Conservation (phyloP, 305 asterid species). For the Solanum hybrid region DNA sequence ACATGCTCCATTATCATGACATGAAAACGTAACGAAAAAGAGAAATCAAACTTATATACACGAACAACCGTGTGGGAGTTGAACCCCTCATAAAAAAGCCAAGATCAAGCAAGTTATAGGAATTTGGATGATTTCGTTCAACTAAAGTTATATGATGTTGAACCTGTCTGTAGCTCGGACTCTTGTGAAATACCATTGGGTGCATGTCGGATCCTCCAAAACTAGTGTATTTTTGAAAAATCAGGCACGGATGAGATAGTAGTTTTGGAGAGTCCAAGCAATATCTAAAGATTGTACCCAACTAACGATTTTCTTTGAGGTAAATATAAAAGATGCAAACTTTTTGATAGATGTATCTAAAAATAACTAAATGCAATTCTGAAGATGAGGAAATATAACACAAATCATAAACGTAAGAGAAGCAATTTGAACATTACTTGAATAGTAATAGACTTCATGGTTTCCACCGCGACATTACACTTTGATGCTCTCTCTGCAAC, state of each 20-base stretch:
- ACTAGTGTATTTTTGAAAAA: neutral
- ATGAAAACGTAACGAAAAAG: neutral
- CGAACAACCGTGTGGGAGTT: neutral
- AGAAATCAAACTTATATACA: neutral
- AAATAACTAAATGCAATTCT: neutral
- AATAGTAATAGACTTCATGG: slow-evolving; percentile 43
- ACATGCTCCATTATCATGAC: neutral
- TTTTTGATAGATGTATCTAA: neutral
- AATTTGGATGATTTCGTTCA: neutral
- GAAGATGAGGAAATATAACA: neutral
- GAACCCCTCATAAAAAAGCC: neutral
- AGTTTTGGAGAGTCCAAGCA: neutral
- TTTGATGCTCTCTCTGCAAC: slow-evolving; percentile 58
- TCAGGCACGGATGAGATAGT: neutral
- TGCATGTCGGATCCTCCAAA: neutral
- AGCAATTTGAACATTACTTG: slow-evolving; percentile 36
- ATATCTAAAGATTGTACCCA: neutral
- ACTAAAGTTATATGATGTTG: neutral
- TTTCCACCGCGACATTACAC: slow-evolving; percentile 38
- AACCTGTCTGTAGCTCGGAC: neutral
- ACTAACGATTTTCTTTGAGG: neutral
- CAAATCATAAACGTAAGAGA: neutral
- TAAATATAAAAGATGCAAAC: neutral
- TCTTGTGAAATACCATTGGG: neutral
- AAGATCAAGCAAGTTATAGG: neutral